Evolutionary conservation across 2,329 filamentous ascomycete species (phyloP), one percentile per base, ranked within the genome.

Genomic region (Fusarium sp.): DNA sequence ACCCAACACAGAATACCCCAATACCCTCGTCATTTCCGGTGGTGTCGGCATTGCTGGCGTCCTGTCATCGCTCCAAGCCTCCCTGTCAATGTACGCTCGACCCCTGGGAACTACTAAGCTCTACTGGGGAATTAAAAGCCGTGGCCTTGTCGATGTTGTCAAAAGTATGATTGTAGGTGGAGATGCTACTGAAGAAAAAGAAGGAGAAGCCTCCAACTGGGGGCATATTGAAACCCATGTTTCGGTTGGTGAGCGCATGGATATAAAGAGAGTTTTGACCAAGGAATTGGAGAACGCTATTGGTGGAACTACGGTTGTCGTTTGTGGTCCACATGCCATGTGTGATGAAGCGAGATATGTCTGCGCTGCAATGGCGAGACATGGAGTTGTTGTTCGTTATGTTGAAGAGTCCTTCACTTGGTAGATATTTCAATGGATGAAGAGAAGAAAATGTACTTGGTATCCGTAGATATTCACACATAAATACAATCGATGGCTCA

Each of bases 31-130:
- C 59, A 78, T 80, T 9, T 78, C 78, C 0, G 78, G 78, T 6
- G 78, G 78, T 30, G 78, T 80, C 9, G 78, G 78, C 18, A 63
- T 79, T 40, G 78, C 78, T 4, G 78, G 72, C 7, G 70, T 79
- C 1, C 48, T 80, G 2, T 77, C 78, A 5, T 66, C 73, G 6
- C 67, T 79, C 5, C 67, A 71, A 42, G 55, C 54, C 33, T 74
- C 74, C 3, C 53, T 74, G 9, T 75, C 64, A 7, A 57, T 74
- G 15, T 73, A 67, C 9, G 59, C 62, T 7, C 32, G 30, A 15
- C 61, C 72, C 8, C 30, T 73, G 11, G 78, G 78, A 1, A 70
- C 64, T 1, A 76, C 74, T 18, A 80, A 77, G 61, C 49, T 80
- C 1, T 80, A 71, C 60, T 80, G 78, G 78, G 77, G 77, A 2